A percentile compares a stretch with the other conserved stretches of the same genome.
Conservation (phyloP, 345 rosid species). For the Clarkia xantiana region DNA sequence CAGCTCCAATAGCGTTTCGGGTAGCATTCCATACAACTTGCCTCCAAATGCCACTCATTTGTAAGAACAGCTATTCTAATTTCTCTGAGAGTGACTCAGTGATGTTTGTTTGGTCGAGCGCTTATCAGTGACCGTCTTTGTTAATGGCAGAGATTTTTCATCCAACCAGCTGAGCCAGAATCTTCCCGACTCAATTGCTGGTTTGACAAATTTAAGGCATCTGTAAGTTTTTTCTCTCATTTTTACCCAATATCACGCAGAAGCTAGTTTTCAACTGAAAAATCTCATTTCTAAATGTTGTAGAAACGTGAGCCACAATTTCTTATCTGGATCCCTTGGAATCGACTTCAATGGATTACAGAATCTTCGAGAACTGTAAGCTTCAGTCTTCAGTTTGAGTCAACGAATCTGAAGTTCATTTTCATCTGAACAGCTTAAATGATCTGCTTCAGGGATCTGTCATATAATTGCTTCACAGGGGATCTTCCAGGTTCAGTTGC, state of each 20-base stretch:
- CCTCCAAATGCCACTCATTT: slow-evolving; percentile 72
- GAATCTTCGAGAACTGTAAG: slow-evolving; percentile 65
- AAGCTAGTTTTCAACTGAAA: background rate
- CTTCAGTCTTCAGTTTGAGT: slow-evolving; percentile 3
- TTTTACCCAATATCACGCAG: background rate
- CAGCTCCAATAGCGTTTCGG: slow-evolving; percentile 50
- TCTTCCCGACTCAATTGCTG: slow-evolving; percentile 56
- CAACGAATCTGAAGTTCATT: background rate
- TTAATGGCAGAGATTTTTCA: slow-evolving; percentile 51
- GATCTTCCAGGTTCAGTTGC: slow-evolving; percentile 82
- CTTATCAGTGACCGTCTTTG: too few relatives aligned
- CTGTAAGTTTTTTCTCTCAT: slow-evolving; percentile 31
- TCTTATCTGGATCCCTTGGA: slow-evolving; percentile 70
- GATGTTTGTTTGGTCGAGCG: too few relatives aligned
- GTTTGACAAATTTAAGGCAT: slow-evolving; percentile 39
- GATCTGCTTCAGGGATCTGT: slow-evolving; percentile 54
- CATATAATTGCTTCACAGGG: slow-evolving; percentile 65
- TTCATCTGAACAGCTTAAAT: background rate
- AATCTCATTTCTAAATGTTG: slow-evolving; percentile 4
- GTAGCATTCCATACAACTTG: slow-evolving; percentile 58
- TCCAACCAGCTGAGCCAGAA: slow-evolving; percentile 46
- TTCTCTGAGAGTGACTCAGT: too few relatives aligned
- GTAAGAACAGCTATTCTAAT: slow-evolving; percentile 27
- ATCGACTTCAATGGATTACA: slow-evolving; percentile 58
- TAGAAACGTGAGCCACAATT: slow-evolving; percentile 86